Base-by-base conservation (phyloP, 805 yeast species). In the Zygoascus tannicola region DNA sequence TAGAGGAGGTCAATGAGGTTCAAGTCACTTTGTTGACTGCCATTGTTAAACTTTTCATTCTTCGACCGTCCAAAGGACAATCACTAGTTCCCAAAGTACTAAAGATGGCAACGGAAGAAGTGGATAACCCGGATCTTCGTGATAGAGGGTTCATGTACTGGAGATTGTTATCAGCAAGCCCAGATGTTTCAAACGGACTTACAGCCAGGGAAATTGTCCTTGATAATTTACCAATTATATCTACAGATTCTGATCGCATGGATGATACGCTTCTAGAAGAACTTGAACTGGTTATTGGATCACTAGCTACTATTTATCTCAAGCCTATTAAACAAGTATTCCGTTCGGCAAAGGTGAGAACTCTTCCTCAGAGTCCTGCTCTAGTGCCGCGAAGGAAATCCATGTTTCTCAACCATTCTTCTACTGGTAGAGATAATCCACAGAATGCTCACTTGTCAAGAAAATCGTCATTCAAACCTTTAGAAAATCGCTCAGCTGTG, bases 111-210 rank as follows among this genome's bases (percentile, higher is more conserved):
- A 82, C 94, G 0, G 92, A 85, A 51, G 82, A 78, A 10, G 66
- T 71, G 1, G 79, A 80, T 49, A 80, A 85, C 53, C 95, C 96
- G 0, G 97, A 90, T 62, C 62, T 87, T 8, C 71, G 97, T 48
- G 94, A 85, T 51, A 65, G 95, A 33, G 96, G 90, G 0, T 81
- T 69, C 56, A 78, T 85, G 64, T 88, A 90, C 64, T 82, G 94
- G 92, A 70, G 95, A 45, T 63, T 88, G 22, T 63, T 88, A 4
- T 76, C 92, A 1, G 32, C 40, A n/a, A 21, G 38, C 18, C 22
- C 22, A 10, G 32, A 37, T 37, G 12, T 21, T 10, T 48, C 70
- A 4, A 68, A 67, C 39, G 68, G 68, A 32, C 67, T 68, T 16
- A 64, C 68, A 2, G 66, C 77, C 2, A 61, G 65, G 41, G 70